These are phyloP conservation scores for Nectriaceae sp. DNA, from an alignment of 2,329 filamentous ascomycete species.

Conservation along the genomic window DNA sequence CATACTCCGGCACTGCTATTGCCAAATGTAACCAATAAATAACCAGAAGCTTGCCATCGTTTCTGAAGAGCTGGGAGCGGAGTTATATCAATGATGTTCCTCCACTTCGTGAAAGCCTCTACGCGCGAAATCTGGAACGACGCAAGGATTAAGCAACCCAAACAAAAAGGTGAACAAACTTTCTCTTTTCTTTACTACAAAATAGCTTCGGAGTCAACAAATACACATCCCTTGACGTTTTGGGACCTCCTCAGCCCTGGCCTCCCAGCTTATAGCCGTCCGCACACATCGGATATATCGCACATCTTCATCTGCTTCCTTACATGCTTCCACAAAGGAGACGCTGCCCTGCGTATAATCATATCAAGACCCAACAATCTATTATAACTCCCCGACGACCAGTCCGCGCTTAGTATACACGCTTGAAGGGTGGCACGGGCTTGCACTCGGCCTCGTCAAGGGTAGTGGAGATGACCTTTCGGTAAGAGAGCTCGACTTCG, in stretches of 20 bases:
- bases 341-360: constrained; percentile 27
- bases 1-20: too few species aligned
- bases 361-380: constrained; percentile 28
- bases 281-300: constrained; percentile 27
- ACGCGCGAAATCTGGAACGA: too few species aligned
- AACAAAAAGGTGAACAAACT: constrained; percentile 2
- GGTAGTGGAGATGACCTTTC: constrained; percentile 78
- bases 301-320: constrained; percentile 17
- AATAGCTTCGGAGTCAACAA: constrained; percentile 4
- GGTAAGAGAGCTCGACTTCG: constrained; percentile 83
- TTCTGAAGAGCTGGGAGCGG: too few species aligned
- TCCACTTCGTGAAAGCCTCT: too few species aligned
- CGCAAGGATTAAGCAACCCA: too few species aligned
- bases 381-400: constrained; percentile 20
- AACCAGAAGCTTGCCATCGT: too few species aligned
- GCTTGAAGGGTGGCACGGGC: constrained; percentile 94
- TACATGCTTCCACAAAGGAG: constrained; percentile 24
- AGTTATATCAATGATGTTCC: too few species aligned
- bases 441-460: constrained; percentile 97
- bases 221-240: constrained; percentile 10
- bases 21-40: too few species aligned
- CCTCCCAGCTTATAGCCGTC: constrained; percentile 1
- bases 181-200: constrained; percentile 10
- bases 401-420: constrained; percentile 67
- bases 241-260: constrained; percentile 1